Percentiles rank a stretch among this genome's conserved stretches.
Conservation (phyloP, 2,329 filamentous ascomycete genomes). For the Aspergillus sp. region DNA sequence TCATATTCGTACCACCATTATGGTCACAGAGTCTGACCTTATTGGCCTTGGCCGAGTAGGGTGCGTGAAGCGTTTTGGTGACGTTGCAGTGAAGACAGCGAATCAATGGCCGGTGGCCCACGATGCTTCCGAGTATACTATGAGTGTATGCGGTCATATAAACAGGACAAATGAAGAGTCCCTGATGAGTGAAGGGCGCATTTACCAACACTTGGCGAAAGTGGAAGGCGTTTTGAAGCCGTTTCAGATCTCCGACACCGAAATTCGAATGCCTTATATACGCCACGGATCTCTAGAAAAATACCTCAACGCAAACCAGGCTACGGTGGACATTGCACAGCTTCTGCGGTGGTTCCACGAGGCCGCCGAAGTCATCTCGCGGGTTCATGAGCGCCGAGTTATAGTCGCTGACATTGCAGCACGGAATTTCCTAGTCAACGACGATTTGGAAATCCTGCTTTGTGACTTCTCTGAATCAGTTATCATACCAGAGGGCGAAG, state of each 20-base stretch:
- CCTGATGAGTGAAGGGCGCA: background rate
- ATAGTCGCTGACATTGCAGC: background rate
- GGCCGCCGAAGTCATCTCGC: background rate
- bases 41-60: slow-evolving; percentile 1
- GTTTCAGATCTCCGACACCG: slow-evolving; percentile 5
- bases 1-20: background rate
- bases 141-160: background rate
- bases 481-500: background rate
- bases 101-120: slow-evolving; percentile 1
- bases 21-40: background rate
- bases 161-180: slow-evolving; percentile 3
- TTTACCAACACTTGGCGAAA: background rate
- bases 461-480: slow-evolving; percentile 1
- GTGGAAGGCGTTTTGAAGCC: slow-evolving; percentile 1
- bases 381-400: background rate
- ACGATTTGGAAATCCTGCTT: background rate
- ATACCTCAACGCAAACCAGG: slow-evolving; percentile 3
- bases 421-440: slow-evolving; percentile 3
- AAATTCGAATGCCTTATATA: slow-evolving; percentile 8
- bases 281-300: slow-evolving; percentile 4
- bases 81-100: slow-evolving; percentile 1
- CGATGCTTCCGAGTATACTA: slow-evolving; percentile 3
- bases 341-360: background rate
- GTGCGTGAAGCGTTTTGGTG: background rate
- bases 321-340: background rate